Evolutionary conservation across 805 yeast genomes (phyloP).

Genomic region (Nakazawaea laoshanensis): DNA sequence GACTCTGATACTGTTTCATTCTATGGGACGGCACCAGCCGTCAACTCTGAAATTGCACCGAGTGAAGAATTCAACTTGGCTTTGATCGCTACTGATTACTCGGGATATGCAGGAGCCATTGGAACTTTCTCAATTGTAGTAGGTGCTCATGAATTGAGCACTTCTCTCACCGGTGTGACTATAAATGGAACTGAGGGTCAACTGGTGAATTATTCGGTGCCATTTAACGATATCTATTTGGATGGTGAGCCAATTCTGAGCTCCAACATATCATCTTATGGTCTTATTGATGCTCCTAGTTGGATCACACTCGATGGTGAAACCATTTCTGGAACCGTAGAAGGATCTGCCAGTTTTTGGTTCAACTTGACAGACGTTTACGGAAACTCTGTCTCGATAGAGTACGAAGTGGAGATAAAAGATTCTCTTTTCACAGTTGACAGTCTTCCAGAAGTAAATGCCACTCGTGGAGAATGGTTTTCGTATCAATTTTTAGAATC

Average conservation of each 20-base stretch:
- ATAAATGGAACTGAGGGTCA: slow-evolving; percentile 61
- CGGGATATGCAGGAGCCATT: slow-evolving; percentile 64
- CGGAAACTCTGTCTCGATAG: slow-evolving; percentile 51
- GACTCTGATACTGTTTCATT: slow-evolving; percentile 56
- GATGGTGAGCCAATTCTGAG: slow-evolving; percentile 46
- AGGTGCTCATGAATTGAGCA: slow-evolving; percentile 82
- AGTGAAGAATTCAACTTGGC: slow-evolving; percentile 61
- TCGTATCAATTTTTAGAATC: slow-evolving; percentile 44
- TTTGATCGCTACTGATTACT: slow-evolving; percentile 71
- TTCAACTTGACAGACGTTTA: slow-evolving; percentile 51
- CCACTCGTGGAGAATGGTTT: slow-evolving; percentile 57
- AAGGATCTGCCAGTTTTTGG: slow-evolving; percentile 39
- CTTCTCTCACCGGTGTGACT: slow-evolving; percentile 48
- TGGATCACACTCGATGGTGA: slow-evolving; percentile 41
- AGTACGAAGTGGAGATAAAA: slow-evolving; percentile 47
- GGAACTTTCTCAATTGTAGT: slow-evolving; percentile 66
- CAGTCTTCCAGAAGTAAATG: slow-evolving; percentile 51
- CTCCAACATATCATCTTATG: slow-evolving; percentile 47
- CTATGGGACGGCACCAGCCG: slow-evolving; percentile 82
- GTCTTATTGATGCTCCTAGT: slow-evolving; percentile 44
- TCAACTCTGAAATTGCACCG: slow-evolving; percentile 84
- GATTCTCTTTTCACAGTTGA: slow-evolving; percentile 46
- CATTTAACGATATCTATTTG: slow-evolving; percentile 52
- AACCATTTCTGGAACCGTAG: slow-evolving; percentile 49
- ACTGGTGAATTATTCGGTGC: slow-evolving; percentile 46